Evolutionary conservation across 805 yeast species (phyloP).

Genomic region (Kodamaea hsintzibuensis): DNA sequence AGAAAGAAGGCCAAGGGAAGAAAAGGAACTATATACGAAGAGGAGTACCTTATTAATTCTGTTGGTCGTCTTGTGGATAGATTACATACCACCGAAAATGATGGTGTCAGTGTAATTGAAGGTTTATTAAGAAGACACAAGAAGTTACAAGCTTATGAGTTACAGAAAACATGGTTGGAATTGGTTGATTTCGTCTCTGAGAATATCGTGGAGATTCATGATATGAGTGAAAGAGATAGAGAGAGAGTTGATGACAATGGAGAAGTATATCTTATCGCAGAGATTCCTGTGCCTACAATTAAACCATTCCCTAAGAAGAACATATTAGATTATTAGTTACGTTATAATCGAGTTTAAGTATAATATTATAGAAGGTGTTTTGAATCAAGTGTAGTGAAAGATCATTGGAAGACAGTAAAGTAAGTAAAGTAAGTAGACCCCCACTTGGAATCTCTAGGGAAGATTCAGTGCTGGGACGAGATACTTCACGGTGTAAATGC

Average conservation of each 20-base stretch:
- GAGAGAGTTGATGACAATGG: constrained; percentile 91
- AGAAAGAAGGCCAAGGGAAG: constrained; percentile 95
- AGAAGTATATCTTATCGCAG: constrained; percentile 72
- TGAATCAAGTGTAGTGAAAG: no score
- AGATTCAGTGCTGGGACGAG: neutral
- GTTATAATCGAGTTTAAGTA: neutral
- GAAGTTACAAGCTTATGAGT: constrained; percentile 78
- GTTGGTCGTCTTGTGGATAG: constrained; percentile 87
- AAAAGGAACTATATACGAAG: constrained; percentile 97
- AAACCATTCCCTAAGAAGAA: constrained; percentile 59
- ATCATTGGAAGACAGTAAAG: no score
- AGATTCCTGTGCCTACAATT: constrained; percentile 69
- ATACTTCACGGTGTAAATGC: no score
- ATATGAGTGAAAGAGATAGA: constrained; percentile 80
- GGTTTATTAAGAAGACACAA: constrained; percentile 71
- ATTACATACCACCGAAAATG: constrained; percentile 68
- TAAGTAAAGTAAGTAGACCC: no score
- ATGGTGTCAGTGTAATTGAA: constrained; percentile 71
- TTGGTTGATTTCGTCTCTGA: constrained; percentile 55
- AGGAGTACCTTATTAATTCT: constrained; percentile 87
- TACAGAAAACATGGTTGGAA: constrained; percentile 67
- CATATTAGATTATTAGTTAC: constrained; percentile 55
- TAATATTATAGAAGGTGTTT: neutral
- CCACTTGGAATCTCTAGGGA: no score
- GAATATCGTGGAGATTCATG: constrained; percentile 74